Evolutionary conservation across 1,139 yeast genomes (phyloP).

Genomic region (Geotrichum aggregatum): DNA sequence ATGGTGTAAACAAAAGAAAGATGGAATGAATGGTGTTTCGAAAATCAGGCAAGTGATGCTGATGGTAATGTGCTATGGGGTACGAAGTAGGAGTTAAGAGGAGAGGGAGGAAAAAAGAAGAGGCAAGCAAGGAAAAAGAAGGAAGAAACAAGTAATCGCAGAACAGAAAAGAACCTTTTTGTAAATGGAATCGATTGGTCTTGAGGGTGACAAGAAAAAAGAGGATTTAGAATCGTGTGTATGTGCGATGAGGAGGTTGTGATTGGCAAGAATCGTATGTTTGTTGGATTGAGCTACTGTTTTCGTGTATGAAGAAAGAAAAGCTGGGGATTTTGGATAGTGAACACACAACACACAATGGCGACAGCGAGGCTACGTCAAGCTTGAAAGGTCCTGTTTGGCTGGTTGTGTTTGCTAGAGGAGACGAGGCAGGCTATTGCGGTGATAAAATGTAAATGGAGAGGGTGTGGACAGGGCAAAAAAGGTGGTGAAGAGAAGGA

Average conservation of each 20-base stretch:
- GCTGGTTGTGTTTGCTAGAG: no score
- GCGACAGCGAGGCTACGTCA: no score
- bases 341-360: no score
- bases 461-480: neutral
- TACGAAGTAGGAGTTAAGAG: neutral
- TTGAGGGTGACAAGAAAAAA: neutral
- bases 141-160: neutral
- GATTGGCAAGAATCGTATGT: no score
- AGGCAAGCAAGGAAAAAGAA: neutral
- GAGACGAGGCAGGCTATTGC: no score
- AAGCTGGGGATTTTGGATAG: no score
- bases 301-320: no score
- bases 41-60: no score
- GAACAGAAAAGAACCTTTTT: neutral
- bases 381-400: no score
- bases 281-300: no score
- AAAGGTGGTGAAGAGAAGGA: neutral
- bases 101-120: neutral
- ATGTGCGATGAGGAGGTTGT: no score
- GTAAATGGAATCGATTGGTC: neutral
- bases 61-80: neutral
- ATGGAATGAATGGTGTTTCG: neutral
- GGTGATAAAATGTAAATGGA: neutral
- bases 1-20: slow-evolving; percentile 20
- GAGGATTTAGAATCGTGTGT: no score